These are phyloP conservation scores for Eucalyptus polyanthemos DNA, from an alignment of 345 rosid genomes.

Conservation along the genomic window DNA sequence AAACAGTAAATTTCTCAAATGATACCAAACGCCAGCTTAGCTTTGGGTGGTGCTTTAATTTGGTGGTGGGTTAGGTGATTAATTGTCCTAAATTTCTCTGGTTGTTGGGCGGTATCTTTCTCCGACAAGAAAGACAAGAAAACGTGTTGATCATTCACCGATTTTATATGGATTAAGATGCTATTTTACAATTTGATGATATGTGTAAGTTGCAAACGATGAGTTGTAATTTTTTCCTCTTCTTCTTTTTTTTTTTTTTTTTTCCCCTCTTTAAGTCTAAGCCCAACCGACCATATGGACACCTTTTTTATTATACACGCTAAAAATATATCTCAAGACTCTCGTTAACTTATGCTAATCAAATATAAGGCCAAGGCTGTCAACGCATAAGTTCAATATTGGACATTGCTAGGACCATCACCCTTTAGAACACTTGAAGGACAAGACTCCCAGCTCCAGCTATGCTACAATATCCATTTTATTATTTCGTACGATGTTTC, in stretches of 20 bases:
- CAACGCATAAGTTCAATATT: not conserved
- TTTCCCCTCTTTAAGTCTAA: not conserved
- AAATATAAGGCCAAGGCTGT: not conserved
- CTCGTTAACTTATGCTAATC: not conserved
- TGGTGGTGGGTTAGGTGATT: not conserved
- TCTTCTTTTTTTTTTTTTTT: fast-evolving
- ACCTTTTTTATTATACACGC: not conserved
- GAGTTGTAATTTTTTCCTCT: not conserved
- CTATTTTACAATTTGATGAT: not conserved
- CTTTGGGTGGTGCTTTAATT: not conserved
- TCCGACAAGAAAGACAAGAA: not conserved
- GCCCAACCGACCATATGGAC: not conserved
- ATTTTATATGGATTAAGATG: not conserved
- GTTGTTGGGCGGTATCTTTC: not conserved
- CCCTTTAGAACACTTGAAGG: not conserved
- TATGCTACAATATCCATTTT: not conserved
- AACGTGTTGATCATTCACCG: not conserved
- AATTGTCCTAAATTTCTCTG: not conserved
- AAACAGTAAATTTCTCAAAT: not conserved
- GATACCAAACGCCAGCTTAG: not conserved
- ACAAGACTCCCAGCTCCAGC: not conserved
- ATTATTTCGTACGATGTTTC: not conserved
- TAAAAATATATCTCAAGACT: not conserved
- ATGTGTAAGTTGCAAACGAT: not conserved
- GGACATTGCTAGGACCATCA: not conserved